Evolutionary conservation across 176 grass and related monocot species (phyloP), one percentile per base, ranked within the genome.

Genomic region (Triticum turgidum): DNA sequence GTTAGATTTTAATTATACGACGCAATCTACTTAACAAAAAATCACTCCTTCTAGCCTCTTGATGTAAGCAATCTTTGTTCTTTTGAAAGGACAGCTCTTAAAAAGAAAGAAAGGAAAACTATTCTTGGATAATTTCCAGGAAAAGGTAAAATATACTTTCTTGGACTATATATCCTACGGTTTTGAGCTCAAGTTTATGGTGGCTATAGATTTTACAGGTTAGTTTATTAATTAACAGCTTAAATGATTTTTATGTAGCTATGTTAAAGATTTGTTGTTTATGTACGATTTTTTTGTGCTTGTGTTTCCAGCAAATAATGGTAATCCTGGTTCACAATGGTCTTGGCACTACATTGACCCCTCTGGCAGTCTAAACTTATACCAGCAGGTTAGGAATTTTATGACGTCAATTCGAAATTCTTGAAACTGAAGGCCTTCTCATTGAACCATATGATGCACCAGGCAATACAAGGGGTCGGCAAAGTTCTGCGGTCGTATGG

Each of bases 161-260:
- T 90, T 98, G 89, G 94, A 98, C 83, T 96, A 98, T 66, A 94
- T 98, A 75, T 98, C 94, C 69, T 92, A 78, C 61, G 92, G 97
- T 47, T 98, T 96, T 88, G 97, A 98, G 81, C 84, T 98, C 45
- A 98, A 93, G 78, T 98, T 98, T 76, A 96, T 98, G 97, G 92
- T 93, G 66, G 97, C 97, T 70, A 61, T 96, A 18, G 94, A 98
- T 88, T 98, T 94, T 82, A 98, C 97, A 71, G 97, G 97, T 98
- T 76, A 89, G 85, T 45, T 76, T 52, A 14, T 14, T 27, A 51
- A 61, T 52, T 79, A 6, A 77, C 37, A 29, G 12, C 69, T 70
- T 71, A 78, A 64, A 75, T 84, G 83, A 65, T 27, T 24, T 84
- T 52, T 52, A 52, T 80, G 4, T 68, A 81, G 7, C 34, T 73